These are phyloP conservation scores for Zymoseptoria tritici DNA, from an alignment of 2,329 filamentous ascomycete species.

Conservation along the genomic window DNA sequence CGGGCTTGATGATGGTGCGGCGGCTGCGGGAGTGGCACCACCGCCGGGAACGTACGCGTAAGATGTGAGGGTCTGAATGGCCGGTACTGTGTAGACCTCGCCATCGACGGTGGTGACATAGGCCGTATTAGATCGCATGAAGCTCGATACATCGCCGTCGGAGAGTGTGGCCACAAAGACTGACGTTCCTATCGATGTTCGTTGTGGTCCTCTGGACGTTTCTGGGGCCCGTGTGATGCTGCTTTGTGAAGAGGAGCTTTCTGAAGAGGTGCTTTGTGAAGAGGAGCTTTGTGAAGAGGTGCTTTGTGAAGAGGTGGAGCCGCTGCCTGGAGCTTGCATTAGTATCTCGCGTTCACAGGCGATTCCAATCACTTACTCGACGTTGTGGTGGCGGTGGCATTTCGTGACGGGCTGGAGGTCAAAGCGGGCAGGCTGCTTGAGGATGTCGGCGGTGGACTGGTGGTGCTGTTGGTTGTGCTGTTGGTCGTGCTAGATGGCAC, in stretches of 20 bases:
- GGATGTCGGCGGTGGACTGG: slow-evolving; percentile 1
- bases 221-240: slow-evolving; percentile 7
- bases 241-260: slow-evolving; percentile 16
- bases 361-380: slow-evolving; percentile 15
- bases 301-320: slow-evolving; percentile 16
- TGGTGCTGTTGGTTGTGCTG: slow-evolving; percentile 5
- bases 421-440: slow-evolving; percentile 4
- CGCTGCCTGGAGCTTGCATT: slow-evolving; percentile 7
- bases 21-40: background rate
- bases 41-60: background rate
- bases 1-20: slow-evolving; percentile 6
- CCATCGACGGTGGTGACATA: slow-evolving; percentile 24
- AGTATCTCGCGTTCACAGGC: slow-evolving; percentile 1
- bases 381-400: slow-evolving; percentile 13
- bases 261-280: too few species aligned
- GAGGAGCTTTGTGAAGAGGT: too few species aligned
- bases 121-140: slow-evolving; percentile 15
- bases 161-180: slow-evolving; percentile 18
- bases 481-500: background rate
- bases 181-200: slow-evolving; percentile 10
- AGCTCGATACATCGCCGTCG: slow-evolving; percentile 19
- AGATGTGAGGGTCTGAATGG: background rate
- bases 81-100: slow-evolving; percentile 18
- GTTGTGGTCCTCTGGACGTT: slow-evolving; percentile 5
- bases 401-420: slow-evolving; percentile 4